Evolutionary conservation across 768 basidiomycete species (phyloP), one percentile per base, ranked within the genome.

Genomic region (Clathrus columnatus): DNA sequence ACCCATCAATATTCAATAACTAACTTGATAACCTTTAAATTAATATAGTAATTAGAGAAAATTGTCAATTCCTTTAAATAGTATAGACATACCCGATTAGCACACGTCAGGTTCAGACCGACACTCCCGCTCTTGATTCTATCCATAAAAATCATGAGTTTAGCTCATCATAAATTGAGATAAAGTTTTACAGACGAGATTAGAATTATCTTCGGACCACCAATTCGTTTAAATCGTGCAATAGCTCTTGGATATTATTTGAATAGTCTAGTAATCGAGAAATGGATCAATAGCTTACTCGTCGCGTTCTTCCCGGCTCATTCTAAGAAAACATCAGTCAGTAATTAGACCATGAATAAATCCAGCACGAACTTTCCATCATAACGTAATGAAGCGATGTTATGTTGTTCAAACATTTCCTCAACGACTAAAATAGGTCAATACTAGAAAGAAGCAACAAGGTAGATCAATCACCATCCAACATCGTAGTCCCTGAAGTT

Each of bases 101-200:
- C 85, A 10, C 75, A 68, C 1, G 83, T 81, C 7, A 87, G 69
- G 64, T 87, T 87, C 55, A 81, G 23, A 17, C 84, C 85, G 26
- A 86, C 85, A 53, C 84, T 83, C 27, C 85, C 85, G 58, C 80
- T 81, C 59, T 78, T 84, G n/a, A 80, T 83, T 28, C 60, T 62
- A 51, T 59, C 81, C 81, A 60, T 16, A 41, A 24, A 43, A 21
- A 17, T n/a, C 20, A 48, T 21, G 7, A 62, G 43, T 52, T 46
- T 28, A 11, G 50, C 8, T 4, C 21, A 24, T 36, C 41, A 23
- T 11, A 42, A 24, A 28, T 36, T 11, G 6, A 24, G 46, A 50
- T 21, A 41, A 20, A 48, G 41, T n/a, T 49, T 48, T 20, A 57
- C 67, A 27, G 57, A 80, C 82, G 81, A 83, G 62, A 86, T 83